Evolutionary conservation across 768 basidiomycete species (phyloP).

Genomic region (Boletus pseudopeckii): DNA sequence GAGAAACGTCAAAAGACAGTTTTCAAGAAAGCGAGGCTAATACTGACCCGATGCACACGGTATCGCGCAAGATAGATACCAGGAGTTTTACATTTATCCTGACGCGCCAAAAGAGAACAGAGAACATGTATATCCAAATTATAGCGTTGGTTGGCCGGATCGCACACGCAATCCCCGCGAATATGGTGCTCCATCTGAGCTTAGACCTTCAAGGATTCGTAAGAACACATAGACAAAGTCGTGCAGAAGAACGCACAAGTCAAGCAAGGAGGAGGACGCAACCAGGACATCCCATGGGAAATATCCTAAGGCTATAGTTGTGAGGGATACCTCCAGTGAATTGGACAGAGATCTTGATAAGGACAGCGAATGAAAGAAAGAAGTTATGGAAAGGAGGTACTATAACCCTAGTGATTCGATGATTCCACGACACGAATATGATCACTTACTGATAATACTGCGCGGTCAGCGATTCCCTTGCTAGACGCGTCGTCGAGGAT

Average conservation of each 20-base stretch:
- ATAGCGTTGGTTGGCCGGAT: slow-evolving; percentile 87
- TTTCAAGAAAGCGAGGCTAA: slow-evolving; percentile 1
- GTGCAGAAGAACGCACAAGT: slow-evolving; percentile 13
- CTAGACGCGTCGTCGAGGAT: slow-evolving; percentile 55
- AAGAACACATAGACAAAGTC: slow-evolving; percentile 13
- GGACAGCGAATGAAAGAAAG: slow-evolving; percentile 82
- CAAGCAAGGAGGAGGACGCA: slow-evolving; percentile 22
- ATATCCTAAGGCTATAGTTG: slow-evolving; percentile 67
- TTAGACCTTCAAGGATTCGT: slow-evolving; percentile 32
- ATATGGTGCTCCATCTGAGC: slow-evolving; percentile 37
- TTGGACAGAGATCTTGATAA: slow-evolving; percentile 90
- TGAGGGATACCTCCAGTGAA: slow-evolving; percentile 85
- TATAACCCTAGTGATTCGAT: slow-evolving; percentile 29
- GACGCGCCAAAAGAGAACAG: slow-evolving; percentile 53
- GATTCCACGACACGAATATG: background rate
- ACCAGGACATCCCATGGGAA: slow-evolving; percentile 67
- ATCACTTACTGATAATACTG: slow-evolving; percentile 57
- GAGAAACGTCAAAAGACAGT: slow-evolving; percentile 4
- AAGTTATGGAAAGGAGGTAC: slow-evolving; percentile 78
- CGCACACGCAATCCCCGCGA: slow-evolving; percentile 77
- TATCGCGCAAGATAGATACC: slow-evolving; percentile 37
- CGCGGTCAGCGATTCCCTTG: slow-evolving; percentile 20
- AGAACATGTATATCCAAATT: slow-evolving; percentile 76
- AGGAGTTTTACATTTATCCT: slow-evolving; percentile 35
- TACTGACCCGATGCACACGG: slow-evolving; percentile 45